Evolutionary conservation across 495 filamentous ascomycete genomes (phyloP).

Genomic region (Aspergillus nanangensis): DNA sequence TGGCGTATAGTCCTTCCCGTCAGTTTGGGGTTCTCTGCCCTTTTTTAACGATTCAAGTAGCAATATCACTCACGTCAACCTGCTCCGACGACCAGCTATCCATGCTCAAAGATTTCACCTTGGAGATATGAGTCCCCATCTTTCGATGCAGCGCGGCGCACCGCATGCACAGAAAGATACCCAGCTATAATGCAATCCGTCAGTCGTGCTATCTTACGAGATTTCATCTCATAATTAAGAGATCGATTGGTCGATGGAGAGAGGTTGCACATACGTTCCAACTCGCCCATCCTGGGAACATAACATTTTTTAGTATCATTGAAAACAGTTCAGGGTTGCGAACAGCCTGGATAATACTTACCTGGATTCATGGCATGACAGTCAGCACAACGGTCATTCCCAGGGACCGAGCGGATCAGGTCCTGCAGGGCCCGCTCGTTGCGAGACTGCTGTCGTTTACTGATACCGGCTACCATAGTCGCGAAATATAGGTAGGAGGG

Average conservation of each 20-base stretch:
- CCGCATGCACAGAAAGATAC: constrained; percentile 95
- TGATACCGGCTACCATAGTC: constrained; percentile 54
- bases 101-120: constrained; percentile 98
- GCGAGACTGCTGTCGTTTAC: constrained; percentile 94
- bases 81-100: constrained; percentile 94
- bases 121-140: constrained; percentile 94
- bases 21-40: too few species aligned
- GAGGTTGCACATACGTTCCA: constrained; percentile 74
- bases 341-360: constrained; percentile 34
- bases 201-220: background rate
- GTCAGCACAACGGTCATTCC: constrained; percentile 94
- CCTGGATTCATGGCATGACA: constrained; percentile 90
- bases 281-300: constrained; percentile 81
- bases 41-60: too few species aligned
- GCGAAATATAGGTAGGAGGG: constrained; percentile 16
- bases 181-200: constrained; percentile 62
- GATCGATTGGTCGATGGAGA: background rate
- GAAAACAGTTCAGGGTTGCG: background rate
- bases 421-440: constrained; percentile 92
- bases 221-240: background rate
- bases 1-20: too few species aligned
- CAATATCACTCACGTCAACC: constrained; percentile 83
- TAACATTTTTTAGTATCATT: constrained; percentile 4
- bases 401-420: constrained; percentile 77
- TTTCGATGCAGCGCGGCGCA: constrained; percentile 95